Base-by-base conservation (phyloP, 1,139 yeast genomes). In the Kodamaea anthophila region DNA sequence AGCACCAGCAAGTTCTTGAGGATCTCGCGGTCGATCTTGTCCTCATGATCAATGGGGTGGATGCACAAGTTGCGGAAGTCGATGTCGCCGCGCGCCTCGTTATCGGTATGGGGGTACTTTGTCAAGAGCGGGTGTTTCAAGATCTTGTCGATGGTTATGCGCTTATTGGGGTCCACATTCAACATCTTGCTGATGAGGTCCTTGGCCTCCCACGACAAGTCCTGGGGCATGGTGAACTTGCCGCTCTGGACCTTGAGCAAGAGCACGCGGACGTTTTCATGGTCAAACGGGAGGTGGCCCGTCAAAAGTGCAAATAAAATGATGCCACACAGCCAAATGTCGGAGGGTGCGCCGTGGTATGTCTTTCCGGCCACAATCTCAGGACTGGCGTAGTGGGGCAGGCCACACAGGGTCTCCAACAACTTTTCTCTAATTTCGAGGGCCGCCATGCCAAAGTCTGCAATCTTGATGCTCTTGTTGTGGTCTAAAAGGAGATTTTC, bases 361-460 rank as follows among this genome's bases (percentile, higher is more conserved):
- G 77, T 84, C 41, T 81, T 75, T 26, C 98, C 98, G 8, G 95
- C 85, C 3, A 91, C 96, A 42, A 91, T 91, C 55, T 91, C 98
- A 0, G 98, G 98, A 9, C 96, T 85, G 2, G 98, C 98, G 58
- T 91, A 91, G 57, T 93, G 98, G 13, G 98, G 98, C 13, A 96
- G 86, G 1, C 99, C 99, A 59, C 99, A 91, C 18, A 94, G 81
- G 1, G 98, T 91, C 53, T 91, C 96, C 34, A 93, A 66, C 49
- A 91, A 61, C 46, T 83, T 74, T 44, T 82, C 94, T 34, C 76
- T 74, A 23, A 94, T 80, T 55, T 91, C 98, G 28, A 91, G 64
- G 2, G 98, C 98, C n/a, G 99, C 98, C 98, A 91, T 93, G 23
- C 99, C 99, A 54, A 91, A 91, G 59, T 91, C 99, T 10, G 99